These are phyloP conservation scores for Diplocarpon mali DNA, from an alignment of 2,329 filamentous ascomycete species.

Conservation along the genomic window DNA sequence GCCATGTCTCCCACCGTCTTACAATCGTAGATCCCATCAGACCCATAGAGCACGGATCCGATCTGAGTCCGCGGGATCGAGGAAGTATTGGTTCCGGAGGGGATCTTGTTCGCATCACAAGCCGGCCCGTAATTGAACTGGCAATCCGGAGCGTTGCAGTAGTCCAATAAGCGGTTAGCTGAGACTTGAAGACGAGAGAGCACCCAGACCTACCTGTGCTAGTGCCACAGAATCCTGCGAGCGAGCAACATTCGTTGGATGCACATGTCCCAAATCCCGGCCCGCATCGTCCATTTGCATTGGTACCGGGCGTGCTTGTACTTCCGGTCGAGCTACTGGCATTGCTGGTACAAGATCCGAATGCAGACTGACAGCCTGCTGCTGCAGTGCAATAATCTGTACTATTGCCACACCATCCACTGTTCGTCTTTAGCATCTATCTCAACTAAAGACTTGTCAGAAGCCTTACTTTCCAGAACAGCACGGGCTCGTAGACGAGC, in stretches of 20 bases:
- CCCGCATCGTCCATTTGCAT: slow-evolving; percentile 17
- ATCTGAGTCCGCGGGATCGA: slow-evolving; percentile 36
- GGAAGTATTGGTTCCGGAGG: slow-evolving; percentile 43
- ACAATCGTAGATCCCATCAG: slow-evolving; percentile 44
- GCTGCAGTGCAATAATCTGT: slow-evolving; percentile 20
- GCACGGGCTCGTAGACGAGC: slow-evolving; percentile 8
- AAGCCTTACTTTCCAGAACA: slow-evolving; percentile 12
- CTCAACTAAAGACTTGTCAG: not conserved
- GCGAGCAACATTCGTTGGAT: slow-evolving; percentile 17
- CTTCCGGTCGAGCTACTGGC: no score
- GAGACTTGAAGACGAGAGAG: not conserved
- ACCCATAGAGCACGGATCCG: slow-evolving; percentile 45
- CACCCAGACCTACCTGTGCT: slow-evolving; percentile 11
- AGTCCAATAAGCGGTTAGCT: slow-evolving; percentile 26
- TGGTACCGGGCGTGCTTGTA: no score
- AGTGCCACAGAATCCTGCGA: slow-evolving; percentile 17
- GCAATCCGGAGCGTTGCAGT: slow-evolving; percentile 50
- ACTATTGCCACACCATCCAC: slow-evolving; percentile 25
- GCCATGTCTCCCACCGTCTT: slow-evolving; percentile 46
- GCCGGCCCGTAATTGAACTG: slow-evolving; percentile 46
- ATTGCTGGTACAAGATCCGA: slow-evolving; percentile 11
- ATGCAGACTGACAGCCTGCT: slow-evolving; percentile 22
- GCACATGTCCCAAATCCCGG: slow-evolving; percentile 15
- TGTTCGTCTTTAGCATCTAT: not conserved
- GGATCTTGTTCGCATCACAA: slow-evolving; percentile 46